Base-by-base conservation (phyloP, 305 asterid species). In the Solanum chacoense region DNA sequence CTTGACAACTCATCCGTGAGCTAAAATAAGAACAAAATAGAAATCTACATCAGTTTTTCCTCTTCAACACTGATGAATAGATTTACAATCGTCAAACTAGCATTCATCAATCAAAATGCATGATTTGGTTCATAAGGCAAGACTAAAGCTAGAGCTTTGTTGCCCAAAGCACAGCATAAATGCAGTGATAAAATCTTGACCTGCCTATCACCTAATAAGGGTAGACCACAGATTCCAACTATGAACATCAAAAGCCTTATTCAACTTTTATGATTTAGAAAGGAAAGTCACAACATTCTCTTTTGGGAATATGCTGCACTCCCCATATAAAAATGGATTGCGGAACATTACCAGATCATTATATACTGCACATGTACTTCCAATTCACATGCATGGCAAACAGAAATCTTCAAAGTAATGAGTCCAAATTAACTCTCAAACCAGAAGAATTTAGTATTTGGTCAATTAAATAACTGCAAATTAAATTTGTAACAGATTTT, bases 1-100 rank as follows among this genome's bases (percentile, higher is more conserved):
- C 94, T 96, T 32, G 95, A 37, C 94, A 97, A 91, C 93, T 95
- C 99, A 14, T 95, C 99, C 65, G 96, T 95, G 88, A 96, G 95
- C 99, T 97, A 76, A 88, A 88, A 85, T 77, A 80, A 89, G 89
- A 87, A 37, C 59, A 84, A 42, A 71, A 26, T 69, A 50, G 72
- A 37, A 91, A 89, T 79, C 88, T 63, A 86, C 59, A 85, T 91
- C 91, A 92, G 91, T 24, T 83, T 90, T 92, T 90, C 92, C 87
- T 80, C 86, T 50, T 50, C 76, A 73, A 26, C 80, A 81, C 76
- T 42, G 71, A 69, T 32, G 28, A 74, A 67, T 85, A 24, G 86
- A 85, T 85, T 87, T 40, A 83, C 45, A 84, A 84, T 35, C 76
- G 45, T 10, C 87, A 88, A 8, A 31, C 3, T 22, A 78, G 77